Evolutionary conservation across 1,284 basidiomycete genomes (phyloP), one percentile per base, ranked within the genome.

Genomic region (Sphaerobolus stellatus): DNA sequence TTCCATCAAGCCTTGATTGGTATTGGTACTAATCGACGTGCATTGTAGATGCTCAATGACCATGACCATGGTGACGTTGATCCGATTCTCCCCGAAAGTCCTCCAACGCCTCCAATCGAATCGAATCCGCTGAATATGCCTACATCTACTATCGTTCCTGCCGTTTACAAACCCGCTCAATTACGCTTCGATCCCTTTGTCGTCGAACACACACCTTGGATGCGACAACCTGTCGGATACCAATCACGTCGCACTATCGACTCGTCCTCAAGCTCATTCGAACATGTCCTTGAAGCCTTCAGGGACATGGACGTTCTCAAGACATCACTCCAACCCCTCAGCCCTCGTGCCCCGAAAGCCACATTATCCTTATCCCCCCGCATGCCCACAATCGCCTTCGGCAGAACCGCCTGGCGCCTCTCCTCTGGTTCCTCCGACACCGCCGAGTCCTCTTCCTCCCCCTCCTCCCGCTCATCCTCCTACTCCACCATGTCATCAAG

Each of bases 241-340:
- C 6, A 18, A 13, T 24, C 44, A 9, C 5, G 20, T 13, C 13
- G 14, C 14, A 14, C 20, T 14, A 48, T 48, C 24, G 18, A 46
- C 27, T 18, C 47, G 30, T 22, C 47, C 18, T 31, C 47, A 24
- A 25, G n/a, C n/a, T 14, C 30, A 7, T 18, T 48, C 18, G 47
- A 48, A 18, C 18, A 34, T 16, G 11, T 48, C 27, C 11, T 48
- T n/a, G 47, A 24, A 18, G 47, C n/a, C 6, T 48, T 48, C 30
- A 22, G 34, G n/a, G 16, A 16, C 6, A 48, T 48, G 47, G 47
- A 48, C 13, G 47, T 48, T n/a, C n/a, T n/a, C n/a, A n/a, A n/a
- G n/a, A n/a, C n/a, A n/a, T n/a, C n/a, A n/a, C n/a, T n/a, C n/a
- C n/a, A n/a, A n/a, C n/a, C n/a, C n/a, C n/a, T n/a, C n/a, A n/a